Evolutionary conservation across 2,329 filamentous ascomycete species (phyloP).

Genomic region (Stagonosporopsis vannaccii): DNA sequence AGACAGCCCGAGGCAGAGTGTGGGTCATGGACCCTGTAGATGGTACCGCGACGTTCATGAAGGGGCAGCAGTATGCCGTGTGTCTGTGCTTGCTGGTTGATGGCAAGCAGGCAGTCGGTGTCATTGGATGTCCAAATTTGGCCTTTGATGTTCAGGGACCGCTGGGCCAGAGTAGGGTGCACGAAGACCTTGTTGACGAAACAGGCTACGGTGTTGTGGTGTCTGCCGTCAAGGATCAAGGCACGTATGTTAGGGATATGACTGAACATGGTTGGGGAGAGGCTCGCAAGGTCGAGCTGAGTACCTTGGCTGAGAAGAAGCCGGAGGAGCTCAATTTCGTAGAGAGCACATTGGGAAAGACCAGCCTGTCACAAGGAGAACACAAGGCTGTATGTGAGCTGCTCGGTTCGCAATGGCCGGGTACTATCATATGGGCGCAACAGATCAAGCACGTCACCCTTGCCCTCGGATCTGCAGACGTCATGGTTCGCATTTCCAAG

Average conservation of each 20-base stretch:
- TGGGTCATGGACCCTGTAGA: constrained; percentile 73
- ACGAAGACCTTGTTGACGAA: constrained; percentile 53
- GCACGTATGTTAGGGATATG: constrained; percentile 53
- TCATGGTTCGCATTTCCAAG: constrained; percentile 58
- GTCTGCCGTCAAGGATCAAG: constrained; percentile 57
- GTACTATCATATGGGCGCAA: constrained; percentile 60
- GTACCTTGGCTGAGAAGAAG: constrained; percentile 30
- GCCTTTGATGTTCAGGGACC: constrained; percentile 45
- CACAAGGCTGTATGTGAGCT: constrained; percentile 48
- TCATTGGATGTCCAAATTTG: constrained; percentile 69
- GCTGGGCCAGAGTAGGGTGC: constrained; percentile 29
- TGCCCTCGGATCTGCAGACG: constrained; percentile 58
- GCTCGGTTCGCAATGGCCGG: constrained; percentile 55
- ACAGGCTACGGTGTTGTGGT: constrained; percentile 54
- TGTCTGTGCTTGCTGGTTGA: constrained; percentile 66
- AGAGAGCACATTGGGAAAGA: constrained; percentile 54
- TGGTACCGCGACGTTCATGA: constrained; percentile 68
- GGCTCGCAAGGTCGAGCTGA: constrained; percentile 40
- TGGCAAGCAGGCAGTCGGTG: constrained; percentile 64
- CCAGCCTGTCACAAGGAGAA: constrained; percentile 45
- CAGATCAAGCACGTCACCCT: constrained; percentile 63
- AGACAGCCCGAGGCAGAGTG: constrained; percentile 55
- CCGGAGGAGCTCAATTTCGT: constrained; percentile 53
- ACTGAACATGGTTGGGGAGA: constrained; percentile 43
- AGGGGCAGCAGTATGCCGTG: constrained; percentile 68